Evolutionary conservation across 2,329 filamentous ascomycete genomes (phyloP).

Genomic region (Madurella mycetomatis): DNA sequence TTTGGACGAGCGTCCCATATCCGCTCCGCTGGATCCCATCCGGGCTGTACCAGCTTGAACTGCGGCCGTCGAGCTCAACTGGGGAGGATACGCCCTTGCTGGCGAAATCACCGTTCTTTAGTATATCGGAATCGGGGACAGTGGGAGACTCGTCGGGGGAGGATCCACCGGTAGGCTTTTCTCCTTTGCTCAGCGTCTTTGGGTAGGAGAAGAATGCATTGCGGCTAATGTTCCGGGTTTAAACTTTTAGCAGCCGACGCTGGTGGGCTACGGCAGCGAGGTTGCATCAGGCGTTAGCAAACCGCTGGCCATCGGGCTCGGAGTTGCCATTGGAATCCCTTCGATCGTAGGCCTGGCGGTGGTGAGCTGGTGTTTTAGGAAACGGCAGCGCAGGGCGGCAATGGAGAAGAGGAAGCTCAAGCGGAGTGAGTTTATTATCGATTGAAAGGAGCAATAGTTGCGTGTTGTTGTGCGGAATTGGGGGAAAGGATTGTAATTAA

Average conservation of each 20-base stretch:
- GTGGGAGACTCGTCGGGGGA: neutral
- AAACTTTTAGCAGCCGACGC: neutral
- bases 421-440: slow-evolving; percentile 26
- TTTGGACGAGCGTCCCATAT: slow-evolving; percentile 25
- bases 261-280: slow-evolving; percentile 5
- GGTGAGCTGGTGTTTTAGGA: slow-evolving; percentile 21
- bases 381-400: slow-evolving; percentile 16
- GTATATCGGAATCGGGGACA: slow-evolving; percentile 7
- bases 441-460: slow-evolving; percentile 9
- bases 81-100: slow-evolving; percentile 18
- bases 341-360: slow-evolving; percentile 19
- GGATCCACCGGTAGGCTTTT: slow-evolving; percentile 5
- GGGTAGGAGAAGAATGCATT: too few species aligned
- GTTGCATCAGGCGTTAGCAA: slow-evolving; percentile 16
- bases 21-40: slow-evolving; percentile 24
- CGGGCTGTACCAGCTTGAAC: slow-evolving; percentile 29
- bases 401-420: slow-evolving; percentile 23
- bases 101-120: slow-evolving; percentile 26
- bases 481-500: too few species aligned
- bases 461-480: too few species aligned
- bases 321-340: slow-evolving; percentile 25
- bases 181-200: neutral
- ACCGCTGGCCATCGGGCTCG: slow-evolving; percentile 25
- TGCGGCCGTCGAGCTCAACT: slow-evolving; percentile 18
- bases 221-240: neutral